Evolutionary conservation across 345 rosid genomes (phyloP).

Genomic region (Citropsis articulata): DNA sequence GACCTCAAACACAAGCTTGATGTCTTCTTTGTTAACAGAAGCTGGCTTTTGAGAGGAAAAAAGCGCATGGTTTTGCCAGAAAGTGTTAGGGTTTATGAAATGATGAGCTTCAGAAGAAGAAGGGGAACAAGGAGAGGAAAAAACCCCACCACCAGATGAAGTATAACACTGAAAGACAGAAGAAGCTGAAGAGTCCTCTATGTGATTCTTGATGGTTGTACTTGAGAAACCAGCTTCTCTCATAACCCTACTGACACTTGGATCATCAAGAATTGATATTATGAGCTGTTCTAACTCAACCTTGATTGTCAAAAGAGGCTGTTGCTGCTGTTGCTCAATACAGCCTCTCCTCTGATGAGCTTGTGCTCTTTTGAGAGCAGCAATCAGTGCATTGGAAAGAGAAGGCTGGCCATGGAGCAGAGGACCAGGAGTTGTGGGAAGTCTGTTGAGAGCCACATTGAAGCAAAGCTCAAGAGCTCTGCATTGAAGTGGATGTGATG

Average conservation of each 20-base stretch:
- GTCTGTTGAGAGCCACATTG: constrained; percentile 52
- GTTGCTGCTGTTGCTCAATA: constrained; percentile 46
- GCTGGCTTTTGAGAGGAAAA: constrained; percentile 50
- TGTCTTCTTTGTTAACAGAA: constrained; percentile 50
- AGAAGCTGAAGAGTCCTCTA: constrained; percentile 68
- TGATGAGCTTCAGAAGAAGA: constrained; percentile 35
- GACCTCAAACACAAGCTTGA: constrained; percentile 64
- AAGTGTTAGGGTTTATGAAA: constrained; percentile 43
- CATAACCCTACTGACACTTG: constrained; percentile 89
- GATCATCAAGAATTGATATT: constrained; percentile 74
- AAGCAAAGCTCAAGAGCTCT: constrained; percentile 64
- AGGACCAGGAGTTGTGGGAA: constrained; percentile 44
- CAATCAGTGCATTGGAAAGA: constrained; percentile 51
- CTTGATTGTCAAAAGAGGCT: constrained; percentile 52
- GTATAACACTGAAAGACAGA: constrained; percentile 62
- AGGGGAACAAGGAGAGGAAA: constrained; percentile 88
- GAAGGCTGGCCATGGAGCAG: constrained; percentile 46
- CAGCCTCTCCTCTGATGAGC: constrained; percentile 53
- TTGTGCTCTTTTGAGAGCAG: constrained; percentile 55
- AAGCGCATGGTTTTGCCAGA: constrained; percentile 57
- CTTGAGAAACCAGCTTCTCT: constrained; percentile 92
- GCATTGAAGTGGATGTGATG: constrained; percentile 46
- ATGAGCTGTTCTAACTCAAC: constrained; percentile 77
- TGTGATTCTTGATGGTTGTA: constrained; percentile 63
- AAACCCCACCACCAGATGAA: constrained; percentile 60